Evolutionary conservation across 768 basidiomycete genomes (phyloP), one percentile per base, ranked within the genome.

Genomic region (Plicaturopsis crispa): DNA sequence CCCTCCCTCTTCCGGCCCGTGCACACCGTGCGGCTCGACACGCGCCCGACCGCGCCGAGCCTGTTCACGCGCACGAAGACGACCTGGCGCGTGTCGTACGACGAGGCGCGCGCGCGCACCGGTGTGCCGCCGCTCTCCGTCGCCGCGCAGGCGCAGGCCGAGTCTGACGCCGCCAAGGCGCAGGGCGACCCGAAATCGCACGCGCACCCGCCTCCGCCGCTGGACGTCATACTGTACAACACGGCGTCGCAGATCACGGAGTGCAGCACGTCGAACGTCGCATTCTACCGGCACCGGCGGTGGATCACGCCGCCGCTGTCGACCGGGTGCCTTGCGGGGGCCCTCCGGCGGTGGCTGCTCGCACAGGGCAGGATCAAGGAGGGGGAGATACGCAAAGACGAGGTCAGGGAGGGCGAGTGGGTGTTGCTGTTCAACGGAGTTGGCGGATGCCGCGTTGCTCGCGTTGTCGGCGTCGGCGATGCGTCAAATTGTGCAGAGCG

Each of bases 351-450:
- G 22, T 84, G 75, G 74, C 58, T 90, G 6, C 60, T 90, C 14
- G 74, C 78, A 42, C 67, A 76, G 30, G 67, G 64, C 16, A 65
- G 66, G 4, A 67, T 87, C 24, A 49, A 57, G 6, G 81, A 83
- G 52, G 75, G 70, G 21, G 54, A 52, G 14, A 44, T 85, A 38
- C 67, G 53, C 10, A 63, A 58, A 43, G 60, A 65, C 17, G 56
- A 51, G 33, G 55, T 84, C 18, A 46, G 54, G 33, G 52, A 66
- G 11, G 75, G 76, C n/a, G 83, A 86, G 46, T 72, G 62, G 62
- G 73, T 84, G 2, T 63, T 89, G 24, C 58, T 84, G 24, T 83
- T 78, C 52, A 89, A 89, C 50, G 79, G 77, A 6, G 76, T 84
- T 4, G 69, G 69, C 45, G 85, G 84, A 20, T 84, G 83, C 56